A percentile compares a stretch with the other conserved stretches of the same genome.
These are phyloP conservation scores for Cutaneotrichosporon sp. DNA, from an alignment of 1,284 basidiomycete genomes.

Conservation along the genomic window DNA sequence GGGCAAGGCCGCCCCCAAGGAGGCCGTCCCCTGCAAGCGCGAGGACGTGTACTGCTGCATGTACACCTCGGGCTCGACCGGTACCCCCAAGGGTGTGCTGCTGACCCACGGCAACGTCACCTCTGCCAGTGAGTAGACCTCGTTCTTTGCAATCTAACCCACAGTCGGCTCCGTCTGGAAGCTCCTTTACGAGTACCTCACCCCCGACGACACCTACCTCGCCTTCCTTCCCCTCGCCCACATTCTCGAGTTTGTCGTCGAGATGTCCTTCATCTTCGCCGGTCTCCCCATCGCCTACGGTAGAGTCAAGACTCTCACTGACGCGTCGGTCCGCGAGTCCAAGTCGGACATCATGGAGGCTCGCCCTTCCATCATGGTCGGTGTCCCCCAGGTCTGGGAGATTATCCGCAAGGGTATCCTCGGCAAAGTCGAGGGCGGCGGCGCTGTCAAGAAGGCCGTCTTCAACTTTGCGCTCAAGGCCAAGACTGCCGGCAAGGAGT, in stretches of 20 bases:
- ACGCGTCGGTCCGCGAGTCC: constrained; percentile 84
- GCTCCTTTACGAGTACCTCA: constrained; percentile 76
- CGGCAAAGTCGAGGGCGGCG: constrained; percentile 68
- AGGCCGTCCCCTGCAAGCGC: constrained; percentile 61
- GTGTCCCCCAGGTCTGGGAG: constrained; percentile 92
- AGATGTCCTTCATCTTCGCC: constrained; percentile 53
- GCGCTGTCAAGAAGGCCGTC: constrained; percentile 65
- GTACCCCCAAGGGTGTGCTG: constrained; percentile 89
- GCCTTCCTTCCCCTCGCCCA: constrained; percentile 93
- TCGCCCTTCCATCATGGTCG: constrained; percentile 79
- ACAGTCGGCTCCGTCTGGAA: constrained; percentile 70
- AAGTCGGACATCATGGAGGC: constrained; percentile 83
- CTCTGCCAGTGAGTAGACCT: constrained; percentile 59
- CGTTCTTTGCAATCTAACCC: constrained; percentile 7
- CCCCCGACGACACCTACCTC: constrained; percentile 65
- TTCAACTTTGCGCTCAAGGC: constrained; percentile 53
- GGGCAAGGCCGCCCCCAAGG: constrained; percentile 62
- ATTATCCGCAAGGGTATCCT: constrained; percentile 91
- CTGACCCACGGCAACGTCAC: constrained; percentile 87
- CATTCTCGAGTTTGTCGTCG: constrained; percentile 67
- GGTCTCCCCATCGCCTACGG: constrained; percentile 73
- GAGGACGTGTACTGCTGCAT: constrained; percentile 86
- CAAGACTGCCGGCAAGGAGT: constrained; percentile 44
- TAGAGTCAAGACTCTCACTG: constrained; percentile 93
- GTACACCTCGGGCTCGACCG: constrained; percentile 86